phyloP scores from a whole-genome alignment of 2,329 filamentous ascomycete species.

The Cordyceps tenuipes region DNA sequence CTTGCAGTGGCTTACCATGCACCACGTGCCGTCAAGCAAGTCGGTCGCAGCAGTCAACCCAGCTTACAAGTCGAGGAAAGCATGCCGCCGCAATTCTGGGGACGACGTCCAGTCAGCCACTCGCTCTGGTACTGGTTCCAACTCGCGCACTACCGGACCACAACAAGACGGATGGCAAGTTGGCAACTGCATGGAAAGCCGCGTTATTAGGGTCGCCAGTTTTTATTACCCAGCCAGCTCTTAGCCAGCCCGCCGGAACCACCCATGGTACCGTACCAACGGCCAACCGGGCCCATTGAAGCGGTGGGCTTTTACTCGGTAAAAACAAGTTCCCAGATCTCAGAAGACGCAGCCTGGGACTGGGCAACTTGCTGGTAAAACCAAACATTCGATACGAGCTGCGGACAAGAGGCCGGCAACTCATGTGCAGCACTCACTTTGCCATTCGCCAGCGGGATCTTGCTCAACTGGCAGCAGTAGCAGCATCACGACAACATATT shows the following conservation, averaged over 20 bases:
- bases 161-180: not conserved
- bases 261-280: not conserved
- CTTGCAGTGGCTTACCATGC: conserved; percentile 9
- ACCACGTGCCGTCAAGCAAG: not conserved
- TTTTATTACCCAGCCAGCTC: not conserved
- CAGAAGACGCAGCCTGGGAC: not conserved
- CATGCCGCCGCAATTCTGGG: not conserved
- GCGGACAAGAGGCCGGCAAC: not conserved
- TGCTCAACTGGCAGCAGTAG: not conserved
- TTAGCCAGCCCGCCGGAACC: conserved; percentile 5
- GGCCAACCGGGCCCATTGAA: conserved; percentile 4
- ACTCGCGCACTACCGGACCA: conserved; percentile 5
- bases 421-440: not conserved
- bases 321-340: not conserved
- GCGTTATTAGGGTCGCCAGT: not conserved
- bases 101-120: not conserved
- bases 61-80: not conserved
- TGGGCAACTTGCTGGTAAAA: not conserved
- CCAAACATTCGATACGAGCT: not conserved
- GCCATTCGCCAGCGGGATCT: not conserved
- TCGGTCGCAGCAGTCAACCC: conserved; percentile 11
- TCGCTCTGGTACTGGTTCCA: not conserved
- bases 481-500: not conserved
- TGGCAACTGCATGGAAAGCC: conserved; percentile 1
- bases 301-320: conserved; percentile 11